Evolutionary conservation across 306 rosid species (phyloP), one percentile per base, ranked within the genome.

Genomic region (Cucumis cinereus): DNA sequence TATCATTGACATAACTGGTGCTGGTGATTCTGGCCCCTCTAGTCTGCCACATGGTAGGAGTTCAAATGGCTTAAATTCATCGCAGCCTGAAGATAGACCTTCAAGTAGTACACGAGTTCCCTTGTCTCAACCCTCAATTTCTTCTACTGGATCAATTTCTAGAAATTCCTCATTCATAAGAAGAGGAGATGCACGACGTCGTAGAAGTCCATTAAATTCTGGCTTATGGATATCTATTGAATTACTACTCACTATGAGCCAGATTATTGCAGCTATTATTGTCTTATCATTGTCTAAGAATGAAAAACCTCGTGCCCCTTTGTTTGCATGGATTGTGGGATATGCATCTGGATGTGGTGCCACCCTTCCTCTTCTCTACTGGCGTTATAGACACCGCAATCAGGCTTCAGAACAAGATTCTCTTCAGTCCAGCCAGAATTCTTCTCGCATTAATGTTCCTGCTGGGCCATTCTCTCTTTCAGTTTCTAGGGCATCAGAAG

Each of bases 291-390:
- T 94, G 88, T 92, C 99, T 57, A 86, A 87, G 84, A 75, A 89
- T 62, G 99, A 94, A 74, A 91, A 83, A 82, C 96, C 99, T 0
- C 88, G 10, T 24, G 84, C 92, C 8, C 99, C 99, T 12, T 85
- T 94, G 89, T 86, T 86, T 86, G 90, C 81, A 4, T 94, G 99
- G 99, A 86, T 94, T 55, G 81, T 94, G 35, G 97, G 99, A 17
- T 91, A 92, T 85, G 96, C 97, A 74, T 83, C 88, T 72, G 99
- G 99, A 73, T 90, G 99, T 82, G 85, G 85, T 89, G 95, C 96
- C 74, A 94, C 88, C 43, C 89, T 94, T 64, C 99, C 99, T 83
- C 88, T 94, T 77, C 95, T 94, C 66, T 92, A 83, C 79, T 94
- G 99, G 99, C 90, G 99, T 77, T 94, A 91, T 84, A 81, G 82